Evolutionary conservation across 768 basidiomycete species (phyloP), one percentile per base, ranked within the genome.

Genomic region (Boletus rex-veris): DNA sequence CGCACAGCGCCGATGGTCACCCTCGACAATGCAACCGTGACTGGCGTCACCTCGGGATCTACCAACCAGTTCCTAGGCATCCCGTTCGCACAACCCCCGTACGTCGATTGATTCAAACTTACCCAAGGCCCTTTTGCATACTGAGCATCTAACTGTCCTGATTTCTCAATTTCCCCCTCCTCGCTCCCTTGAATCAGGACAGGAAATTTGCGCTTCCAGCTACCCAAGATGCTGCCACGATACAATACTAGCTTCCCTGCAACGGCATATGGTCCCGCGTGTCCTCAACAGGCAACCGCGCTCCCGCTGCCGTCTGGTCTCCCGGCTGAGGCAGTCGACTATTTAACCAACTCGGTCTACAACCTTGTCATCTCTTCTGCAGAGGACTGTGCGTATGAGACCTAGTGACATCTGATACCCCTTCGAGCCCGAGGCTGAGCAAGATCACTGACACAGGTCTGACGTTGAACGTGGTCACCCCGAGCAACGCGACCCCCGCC

Each of bases 401-500:
- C 19, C 14, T 18, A 26, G 26, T 26, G 1, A 26, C 28, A 28
- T 28, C 28, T 28, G 28, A 28, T 28, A 28, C 8, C 1, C 26
- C 26, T 2, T 28, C 7, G 2, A 28, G 2, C 28, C 0, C 28
- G 7, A 12, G 2, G n/a, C 36, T 45, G 40, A 49, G 5, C 35
- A 19, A 9, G 5, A 45, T 36, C 26, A n/a, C 4, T 24, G 28
- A 16, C 1, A 10, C 24, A 61, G 81, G 82, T 66, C 68, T 84
- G 18, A 80, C 75, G 1, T 53, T 85, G 36, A 82, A 84, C 55
- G 75, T 84, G 16, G 59, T 80, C 26, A 75, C 73, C 47, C 81
- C 83, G 5, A 62, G 66, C 2, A 64, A 57, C 35, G 73, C 77
- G 1, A 75, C 72, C 0, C 50, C 76, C 2, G 59, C 60, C 0